These are phyloP conservation scores for Jacaranda copaia DNA, from an alignment of 257 asterid species.

Conservation along the genomic window DNA sequence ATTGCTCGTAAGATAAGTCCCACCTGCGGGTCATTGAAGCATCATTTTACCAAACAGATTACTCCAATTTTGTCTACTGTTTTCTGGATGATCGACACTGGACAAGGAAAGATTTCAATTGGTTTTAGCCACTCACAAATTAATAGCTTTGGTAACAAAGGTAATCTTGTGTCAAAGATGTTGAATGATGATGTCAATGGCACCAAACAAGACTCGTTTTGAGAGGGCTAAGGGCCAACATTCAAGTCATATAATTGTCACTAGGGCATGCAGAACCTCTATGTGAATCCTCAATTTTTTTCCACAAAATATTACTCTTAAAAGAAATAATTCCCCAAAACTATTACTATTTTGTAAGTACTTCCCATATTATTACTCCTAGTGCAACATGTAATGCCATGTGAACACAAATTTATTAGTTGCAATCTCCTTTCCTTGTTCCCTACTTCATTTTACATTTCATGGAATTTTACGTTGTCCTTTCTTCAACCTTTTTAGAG, in stretches of 20 bases:
- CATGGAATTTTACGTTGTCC: too few species aligned
- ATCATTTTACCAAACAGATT: constrained; percentile 1
- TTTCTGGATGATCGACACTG: not conserved
- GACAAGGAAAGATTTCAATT: not conserved
- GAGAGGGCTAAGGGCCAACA: not conserved
- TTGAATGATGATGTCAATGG: not conserved
- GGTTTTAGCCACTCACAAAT: too few species aligned
- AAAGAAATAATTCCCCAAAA: too few species aligned
- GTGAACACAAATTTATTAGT: too few species aligned
- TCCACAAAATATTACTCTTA: too few species aligned
- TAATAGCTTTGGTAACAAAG: not conserved
- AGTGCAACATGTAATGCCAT: too few species aligned
- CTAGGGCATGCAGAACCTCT: not conserved
- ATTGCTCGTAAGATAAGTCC: constrained; percentile 62
- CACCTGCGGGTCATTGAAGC: constrained; percentile 47
- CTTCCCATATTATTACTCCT: too few species aligned
- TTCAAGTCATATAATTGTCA: constrained; percentile 3
- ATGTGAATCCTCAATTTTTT: not conserved
- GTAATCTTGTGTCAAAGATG: not conserved
- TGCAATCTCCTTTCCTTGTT: too few species aligned
- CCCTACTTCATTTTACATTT: too few species aligned
- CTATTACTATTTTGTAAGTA: too few species aligned
- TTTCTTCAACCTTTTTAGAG: too few species aligned
- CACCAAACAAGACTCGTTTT: not conserved
- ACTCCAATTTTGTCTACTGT: not conserved